Percentiles rank a stretch among this genome's conserved stretches.
phyloP scores from a whole-genome alignment of 176 grass and related monocot genomes.

The Tillandsia leiboldiana region DNA sequence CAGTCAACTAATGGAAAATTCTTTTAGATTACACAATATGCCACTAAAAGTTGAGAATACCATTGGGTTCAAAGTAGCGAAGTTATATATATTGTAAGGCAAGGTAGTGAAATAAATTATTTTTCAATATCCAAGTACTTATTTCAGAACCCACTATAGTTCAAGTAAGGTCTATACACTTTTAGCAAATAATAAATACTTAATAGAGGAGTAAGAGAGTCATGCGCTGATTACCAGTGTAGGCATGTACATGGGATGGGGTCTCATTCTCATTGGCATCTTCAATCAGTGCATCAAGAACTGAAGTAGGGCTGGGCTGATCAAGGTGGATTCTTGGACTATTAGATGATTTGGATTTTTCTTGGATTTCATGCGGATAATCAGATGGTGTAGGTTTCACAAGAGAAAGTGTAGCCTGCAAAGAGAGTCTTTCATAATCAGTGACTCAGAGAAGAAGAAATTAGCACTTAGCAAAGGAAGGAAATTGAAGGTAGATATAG shows the following conservation, averaged over 20 bases:
- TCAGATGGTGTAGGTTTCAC: constrained; percentile 25
- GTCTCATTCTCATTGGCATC: constrained; percentile 35
- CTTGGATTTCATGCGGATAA: constrained; percentile 29
- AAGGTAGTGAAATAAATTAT: no score
- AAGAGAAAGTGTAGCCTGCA: constrained; percentile 36
- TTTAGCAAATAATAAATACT: not conserved
- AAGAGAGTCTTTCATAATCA: not conserved
- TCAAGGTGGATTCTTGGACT: constrained; percentile 20
- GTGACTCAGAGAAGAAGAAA: not conserved
- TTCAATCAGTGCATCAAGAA: constrained; percentile 63
- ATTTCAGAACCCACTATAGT: no score
- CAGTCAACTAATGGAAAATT: not conserved
- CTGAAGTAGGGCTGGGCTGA: constrained; percentile 68
- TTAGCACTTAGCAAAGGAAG: not conserved
- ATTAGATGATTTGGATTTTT: constrained; percentile 18
- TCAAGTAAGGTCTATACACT: no score
- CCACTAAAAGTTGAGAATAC: no score
- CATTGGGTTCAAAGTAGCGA: no score
- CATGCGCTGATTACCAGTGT: constrained; percentile 40
- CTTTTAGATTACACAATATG: no score
- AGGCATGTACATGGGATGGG: constrained; percentile 37
- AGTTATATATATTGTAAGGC: no score
- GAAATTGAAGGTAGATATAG: not conserved
- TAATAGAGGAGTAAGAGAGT: constrained; percentile 4
- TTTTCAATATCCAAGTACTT: no score